Conservation (phyloP, 176 grass and related monocot genomes). For the Aegilops sharonensis region DNA sequence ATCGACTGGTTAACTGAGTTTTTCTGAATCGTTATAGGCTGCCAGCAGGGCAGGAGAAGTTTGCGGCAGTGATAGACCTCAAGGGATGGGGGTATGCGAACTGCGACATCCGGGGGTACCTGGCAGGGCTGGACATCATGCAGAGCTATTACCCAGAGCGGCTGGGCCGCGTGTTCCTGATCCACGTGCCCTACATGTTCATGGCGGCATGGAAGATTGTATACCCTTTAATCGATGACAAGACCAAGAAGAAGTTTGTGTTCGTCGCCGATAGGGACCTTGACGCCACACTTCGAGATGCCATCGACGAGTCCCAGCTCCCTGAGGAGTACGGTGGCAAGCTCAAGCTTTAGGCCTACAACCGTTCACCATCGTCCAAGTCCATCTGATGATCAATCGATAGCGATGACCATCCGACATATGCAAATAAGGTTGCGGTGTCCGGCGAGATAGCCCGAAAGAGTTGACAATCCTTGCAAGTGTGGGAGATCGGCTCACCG, state of each 20-base stretch:
- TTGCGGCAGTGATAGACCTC: constrained; percentile 54
- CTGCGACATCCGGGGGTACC: constrained; percentile 59
- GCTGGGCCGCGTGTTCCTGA: constrained; percentile 48
- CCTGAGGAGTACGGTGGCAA: constrained; percentile 66
- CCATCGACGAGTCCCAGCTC: constrained; percentile 61
- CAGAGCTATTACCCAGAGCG: constrained; percentile 83
- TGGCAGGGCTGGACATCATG: constrained; percentile 73
- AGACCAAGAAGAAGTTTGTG: constrained; percentile 82
- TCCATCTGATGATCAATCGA: not conserved
- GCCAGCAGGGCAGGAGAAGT: constrained; percentile 59
- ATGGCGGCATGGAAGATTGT: constrained; percentile 85
- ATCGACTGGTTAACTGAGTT: not conserved
- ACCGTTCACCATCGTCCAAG: not conserved
- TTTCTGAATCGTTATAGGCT: constrained; percentile 14
- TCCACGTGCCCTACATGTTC: constrained; percentile 77
- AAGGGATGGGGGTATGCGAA: constrained; percentile 71
- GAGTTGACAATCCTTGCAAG: not conserved
- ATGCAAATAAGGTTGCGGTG: not conserved
- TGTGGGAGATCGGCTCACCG: not conserved
- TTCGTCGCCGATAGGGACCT: constrained; percentile 67
- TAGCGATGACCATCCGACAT: not conserved
- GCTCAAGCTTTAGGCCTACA: constrained; percentile 18
- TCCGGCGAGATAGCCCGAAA: not conserved
- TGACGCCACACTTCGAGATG: constrained; percentile 43
- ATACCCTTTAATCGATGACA: constrained; percentile 83